Conservation (phyloP, 148 eudicot genomes). For the Silene uniflora region DNA sequence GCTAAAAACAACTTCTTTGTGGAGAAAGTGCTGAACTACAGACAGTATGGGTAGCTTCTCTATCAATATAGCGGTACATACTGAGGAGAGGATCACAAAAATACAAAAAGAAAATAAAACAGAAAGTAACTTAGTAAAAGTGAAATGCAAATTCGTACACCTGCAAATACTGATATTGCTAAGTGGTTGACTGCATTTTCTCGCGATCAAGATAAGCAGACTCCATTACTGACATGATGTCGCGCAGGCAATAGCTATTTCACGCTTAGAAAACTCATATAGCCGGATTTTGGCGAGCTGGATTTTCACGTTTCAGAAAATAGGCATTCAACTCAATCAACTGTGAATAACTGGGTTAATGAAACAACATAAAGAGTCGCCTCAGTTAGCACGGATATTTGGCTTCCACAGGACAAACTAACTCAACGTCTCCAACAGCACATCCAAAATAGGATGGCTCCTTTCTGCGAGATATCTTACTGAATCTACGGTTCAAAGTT, state of each 20-base stretch:
- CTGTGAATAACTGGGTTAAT: background rate
- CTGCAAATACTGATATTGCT: slow-evolving; percentile 68
- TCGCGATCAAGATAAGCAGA: slow-evolving; percentile 83
- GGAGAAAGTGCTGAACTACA: slow-evolving; percentile 64
- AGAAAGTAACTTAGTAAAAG: background rate
- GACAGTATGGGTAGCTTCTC: background rate
- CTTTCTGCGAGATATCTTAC: too few relatives aligned
- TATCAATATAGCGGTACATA: background rate
- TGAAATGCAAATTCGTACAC: slow-evolving; percentile 23
- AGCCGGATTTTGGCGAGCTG: slow-evolving; percentile 69
- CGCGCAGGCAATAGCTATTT: slow-evolving; percentile 55
- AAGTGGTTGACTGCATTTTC: slow-evolving; percentile 64
- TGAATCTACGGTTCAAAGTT: too few relatives aligned
- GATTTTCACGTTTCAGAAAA: slow-evolving; percentile 22
- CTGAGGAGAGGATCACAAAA: too few relatives aligned
- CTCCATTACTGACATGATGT: slow-evolving; percentile 72
- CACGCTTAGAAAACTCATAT: slow-evolving; percentile 74
- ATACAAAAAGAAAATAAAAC: too few relatives aligned
- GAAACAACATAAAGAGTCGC: slow-evolving; percentile 28
- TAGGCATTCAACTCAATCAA: background rate
- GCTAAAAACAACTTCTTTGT: slow-evolving; percentile 66
- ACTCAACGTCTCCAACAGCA: too few relatives aligned
- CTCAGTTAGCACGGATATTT: slow-evolving; percentile 67
- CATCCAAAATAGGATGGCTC: too few relatives aligned
- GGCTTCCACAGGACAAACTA: too few relatives aligned